These are phyloP conservation scores for Phytophthora hibernalis DNA, from an alignment of 352 stramenopile genomes.

Conservation along the genomic window DNA sequence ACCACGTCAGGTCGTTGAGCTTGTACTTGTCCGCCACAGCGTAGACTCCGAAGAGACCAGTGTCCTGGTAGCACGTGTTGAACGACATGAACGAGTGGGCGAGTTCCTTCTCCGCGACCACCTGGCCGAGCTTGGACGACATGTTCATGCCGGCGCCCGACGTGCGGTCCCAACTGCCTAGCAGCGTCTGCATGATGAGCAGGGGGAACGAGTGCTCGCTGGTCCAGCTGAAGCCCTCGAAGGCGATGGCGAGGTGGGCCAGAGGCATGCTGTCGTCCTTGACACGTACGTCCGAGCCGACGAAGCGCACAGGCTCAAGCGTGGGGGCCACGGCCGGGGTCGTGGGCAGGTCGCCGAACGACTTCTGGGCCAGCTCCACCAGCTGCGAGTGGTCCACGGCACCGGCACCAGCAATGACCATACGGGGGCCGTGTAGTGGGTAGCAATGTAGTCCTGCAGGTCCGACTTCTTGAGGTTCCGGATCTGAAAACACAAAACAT, in stretches of 20 bases:
- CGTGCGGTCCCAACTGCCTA: constrained; percentile 93
- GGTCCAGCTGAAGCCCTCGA: constrained; percentile 98
- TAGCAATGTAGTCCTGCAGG: constrained; percentile 98
- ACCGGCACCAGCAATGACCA: constrained; percentile 98
- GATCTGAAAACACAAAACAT: constrained; percentile 54
- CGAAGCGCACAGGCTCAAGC: constrained; percentile 84
- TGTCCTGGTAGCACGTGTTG: constrained; percentile 99
- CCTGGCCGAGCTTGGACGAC: constrained; percentile 96
- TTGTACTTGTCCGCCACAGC: constrained; percentile 95
- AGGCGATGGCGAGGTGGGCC: constrained; percentile 97
- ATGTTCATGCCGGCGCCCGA: constrained; percentile 95
- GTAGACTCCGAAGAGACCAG: constrained; percentile 99
- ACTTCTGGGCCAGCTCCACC: constrained; percentile 96
- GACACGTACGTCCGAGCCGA: constrained; percentile 92
- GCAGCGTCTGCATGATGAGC: constrained; percentile 97
- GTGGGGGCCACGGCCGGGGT: constrained; percentile 71
- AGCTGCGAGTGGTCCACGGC: constrained; percentile 97
- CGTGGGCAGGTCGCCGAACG: constrained; percentile 95
- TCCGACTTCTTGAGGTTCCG: constrained; percentile 94
- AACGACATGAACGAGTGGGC: constrained; percentile 99
- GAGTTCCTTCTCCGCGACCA: constrained; percentile 96
- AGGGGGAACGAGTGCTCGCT: constrained; percentile 98
- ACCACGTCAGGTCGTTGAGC: constrained; percentile 95
- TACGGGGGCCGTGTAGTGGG: constrained; percentile 99
- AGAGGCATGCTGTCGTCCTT: constrained; percentile 90